Evolutionary conservation across 495 filamentous ascomycete species (phyloP), one percentile per base, ranked within the genome.

Genomic region (Chaetomidium leptoderma): DNA sequence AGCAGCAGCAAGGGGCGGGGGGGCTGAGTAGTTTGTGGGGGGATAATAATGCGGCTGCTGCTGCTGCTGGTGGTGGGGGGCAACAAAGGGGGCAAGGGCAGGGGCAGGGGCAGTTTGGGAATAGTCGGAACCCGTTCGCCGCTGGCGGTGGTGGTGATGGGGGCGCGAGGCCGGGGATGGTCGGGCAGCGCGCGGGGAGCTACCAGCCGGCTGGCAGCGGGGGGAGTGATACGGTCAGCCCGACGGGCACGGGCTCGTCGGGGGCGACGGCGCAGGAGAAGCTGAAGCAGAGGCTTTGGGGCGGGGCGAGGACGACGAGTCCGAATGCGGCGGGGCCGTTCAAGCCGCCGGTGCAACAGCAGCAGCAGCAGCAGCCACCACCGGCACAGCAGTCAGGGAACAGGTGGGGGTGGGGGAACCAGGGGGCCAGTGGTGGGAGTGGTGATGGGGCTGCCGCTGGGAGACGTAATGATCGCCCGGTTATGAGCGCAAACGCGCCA

Each of bases 11-110:
- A 79, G 44, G 11, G 53, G 44, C 9, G 43, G 19, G 36, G 1
- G 60, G 53, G 1, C 70, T 96, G 27, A 86, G 86, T 55, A 92
- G 91, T 71, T 77, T 97, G 24, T 97, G 92, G 92, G 91, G 92
- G 92, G 91, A 92, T 59, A 81, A 85, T 59, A 72, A 83, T 53
- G 72, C 72, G 68, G 77, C 56, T 68, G 73, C 44, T 29, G 24
- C n/a, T 19, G 36, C 66, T 58, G 70, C 68, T 89, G 58, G 73
- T 85, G 58, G n/a, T n/a, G n/a, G n/a, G n/a, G n/a, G n/a, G n/a
- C n/a, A n/a, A n/a, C n/a, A n/a, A n/a, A n/a, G n/a, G 74, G 70
- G 72, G 63, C 44, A 30, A 74, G 56, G 63, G 72, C 62, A 60
- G 67, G 5, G 53, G 66, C 61, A 45, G 36, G 53, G 10, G 52